phyloP scores from a whole-genome alignment of 176 grass and related monocot species.

The Zoysia japonica region DNA sequence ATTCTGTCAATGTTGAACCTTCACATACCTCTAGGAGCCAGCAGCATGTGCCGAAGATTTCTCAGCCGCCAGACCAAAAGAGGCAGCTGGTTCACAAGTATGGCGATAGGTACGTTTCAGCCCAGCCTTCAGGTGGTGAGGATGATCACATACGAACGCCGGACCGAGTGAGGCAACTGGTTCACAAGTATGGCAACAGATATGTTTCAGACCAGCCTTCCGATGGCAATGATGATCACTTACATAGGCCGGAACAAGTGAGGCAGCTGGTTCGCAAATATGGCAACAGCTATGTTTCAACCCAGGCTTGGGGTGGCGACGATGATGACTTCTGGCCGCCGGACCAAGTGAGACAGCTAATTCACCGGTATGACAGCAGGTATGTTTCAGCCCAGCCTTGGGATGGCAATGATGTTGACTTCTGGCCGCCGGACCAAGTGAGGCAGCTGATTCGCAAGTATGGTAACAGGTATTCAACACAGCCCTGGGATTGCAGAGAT shows the following conservation, averaged over 20 bases:
- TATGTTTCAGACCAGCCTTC: conserved; percentile 39
- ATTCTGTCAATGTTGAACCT: conserved; percentile 15
- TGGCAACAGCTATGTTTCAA: conserved; percentile 34
- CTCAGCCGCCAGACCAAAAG: neutral
- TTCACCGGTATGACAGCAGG: conserved; percentile 50
- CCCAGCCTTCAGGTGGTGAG: neutral
- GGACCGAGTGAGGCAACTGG: conserved; percentile 34
- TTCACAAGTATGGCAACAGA: conserved; percentile 53
- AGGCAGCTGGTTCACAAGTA: neutral
- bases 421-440: conserved; percentile 34
- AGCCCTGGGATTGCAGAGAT: conserved; percentile 47
- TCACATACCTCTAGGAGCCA: conserved; percentile 8
- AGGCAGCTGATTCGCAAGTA: conserved; percentile 58
- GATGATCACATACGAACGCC: neutral
- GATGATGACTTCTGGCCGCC: conserved; percentile 20
- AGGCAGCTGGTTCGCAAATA: conserved; percentile 59
- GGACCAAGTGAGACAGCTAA: conserved; percentile 49
- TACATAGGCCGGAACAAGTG: conserved; percentile 27
- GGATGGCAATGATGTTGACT: conserved; percentile 40
- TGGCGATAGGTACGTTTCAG: neutral
- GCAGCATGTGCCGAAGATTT: neutral
- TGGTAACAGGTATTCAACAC: conserved; percentile 31
- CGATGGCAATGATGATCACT: conserved; percentile 37
- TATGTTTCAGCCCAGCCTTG: conserved; percentile 40
- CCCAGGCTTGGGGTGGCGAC: conserved; percentile 37